Conservation (phyloP, 2,329 filamentous ascomycete genomes). For the Verticillium nubilum region DNA sequence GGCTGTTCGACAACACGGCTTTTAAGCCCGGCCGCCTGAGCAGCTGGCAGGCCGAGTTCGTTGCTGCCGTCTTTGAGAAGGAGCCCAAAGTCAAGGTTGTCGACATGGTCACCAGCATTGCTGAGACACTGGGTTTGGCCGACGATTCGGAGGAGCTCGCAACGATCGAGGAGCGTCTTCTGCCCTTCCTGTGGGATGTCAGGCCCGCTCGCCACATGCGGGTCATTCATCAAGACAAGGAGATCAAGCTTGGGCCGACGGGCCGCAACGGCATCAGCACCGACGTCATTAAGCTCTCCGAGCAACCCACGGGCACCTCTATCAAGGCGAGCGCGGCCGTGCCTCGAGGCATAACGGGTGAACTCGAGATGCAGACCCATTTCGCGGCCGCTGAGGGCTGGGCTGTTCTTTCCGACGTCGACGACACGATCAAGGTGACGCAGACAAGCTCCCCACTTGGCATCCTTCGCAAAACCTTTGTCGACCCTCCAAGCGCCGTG, state of each 20-base stretch:
- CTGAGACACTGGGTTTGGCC: constrained; percentile 61
- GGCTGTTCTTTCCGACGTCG: constrained; percentile 83
- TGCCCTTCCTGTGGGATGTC: constrained; percentile 74
- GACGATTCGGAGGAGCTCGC: constrained; percentile 51
- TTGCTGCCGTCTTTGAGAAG: constrained; percentile 74
- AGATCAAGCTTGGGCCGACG: constrained; percentile 61
- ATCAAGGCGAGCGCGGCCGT: constrained; percentile 45
- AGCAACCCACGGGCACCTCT: constrained; percentile 36
- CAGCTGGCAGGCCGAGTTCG: constrained; percentile 75
- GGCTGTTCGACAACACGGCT: constrained; percentile 88
- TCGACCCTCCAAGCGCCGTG: constrained; percentile 65
- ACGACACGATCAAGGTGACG: constrained; percentile 93
- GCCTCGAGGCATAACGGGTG: constrained; percentile 45
- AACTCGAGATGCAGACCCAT: constrained; percentile 61
- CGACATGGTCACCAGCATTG: constrained; percentile 64
- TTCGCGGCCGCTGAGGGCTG: constrained; percentile 76
- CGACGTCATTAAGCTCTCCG: constrained; percentile 51
- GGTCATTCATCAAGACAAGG: constrained; percentile 48
- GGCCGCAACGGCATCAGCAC: constrained; percentile 67
- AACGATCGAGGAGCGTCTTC: constrained; percentile 62
- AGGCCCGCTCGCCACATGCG: constrained; percentile 63
- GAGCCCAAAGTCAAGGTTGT: constrained; percentile 62
- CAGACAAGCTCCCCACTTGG: constrained; percentile 74
- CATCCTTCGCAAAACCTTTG: constrained; percentile 79
- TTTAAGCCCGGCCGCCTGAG: constrained; percentile 48